Conservation (phyloP, 345 rosid genomes). For the Sisymbrium altissimum region DNA sequence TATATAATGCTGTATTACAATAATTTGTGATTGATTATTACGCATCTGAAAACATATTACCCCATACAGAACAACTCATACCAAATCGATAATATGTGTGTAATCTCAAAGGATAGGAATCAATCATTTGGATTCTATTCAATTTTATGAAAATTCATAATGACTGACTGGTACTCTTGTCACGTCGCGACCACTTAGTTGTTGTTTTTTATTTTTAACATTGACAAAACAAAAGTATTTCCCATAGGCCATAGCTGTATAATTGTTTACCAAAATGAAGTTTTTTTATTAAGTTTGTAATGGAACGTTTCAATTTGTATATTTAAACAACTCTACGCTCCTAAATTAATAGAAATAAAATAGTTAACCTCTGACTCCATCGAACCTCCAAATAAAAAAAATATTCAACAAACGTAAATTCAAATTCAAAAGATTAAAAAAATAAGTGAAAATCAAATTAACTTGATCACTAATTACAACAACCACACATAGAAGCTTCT, state of each 20-base stretch:
- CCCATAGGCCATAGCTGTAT: neutral
- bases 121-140: slow-evolving; percentile 7
- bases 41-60: neutral
- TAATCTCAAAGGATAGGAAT: slow-evolving; percentile 1
- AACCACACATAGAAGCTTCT: slow-evolving; percentile 4
- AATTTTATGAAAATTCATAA: neutral
- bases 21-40: slow-evolving; percentile 17
- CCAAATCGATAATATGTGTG: slow-evolving; percentile 13
- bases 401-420: neutral
- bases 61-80: slow-evolving; percentile 16
- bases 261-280: neutral
- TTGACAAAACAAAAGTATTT: neutral
- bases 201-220: neutral
- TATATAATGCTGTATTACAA: neutral
- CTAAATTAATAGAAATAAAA: neutral
- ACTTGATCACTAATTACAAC: neutral
- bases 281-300: neutral
- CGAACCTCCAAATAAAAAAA: neutral
- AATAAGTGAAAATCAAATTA: neutral
- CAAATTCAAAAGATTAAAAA: slow-evolving; percentile 5
- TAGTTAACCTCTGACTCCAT: neutral
- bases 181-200: slow-evolving; percentile 20
- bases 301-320: neutral
- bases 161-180: neutral
- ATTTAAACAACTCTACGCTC: neutral